Evolutionary conservation across 768 basidiomycete genomes (phyloP).

Genomic region (Rossbeevera mucosa): DNA sequence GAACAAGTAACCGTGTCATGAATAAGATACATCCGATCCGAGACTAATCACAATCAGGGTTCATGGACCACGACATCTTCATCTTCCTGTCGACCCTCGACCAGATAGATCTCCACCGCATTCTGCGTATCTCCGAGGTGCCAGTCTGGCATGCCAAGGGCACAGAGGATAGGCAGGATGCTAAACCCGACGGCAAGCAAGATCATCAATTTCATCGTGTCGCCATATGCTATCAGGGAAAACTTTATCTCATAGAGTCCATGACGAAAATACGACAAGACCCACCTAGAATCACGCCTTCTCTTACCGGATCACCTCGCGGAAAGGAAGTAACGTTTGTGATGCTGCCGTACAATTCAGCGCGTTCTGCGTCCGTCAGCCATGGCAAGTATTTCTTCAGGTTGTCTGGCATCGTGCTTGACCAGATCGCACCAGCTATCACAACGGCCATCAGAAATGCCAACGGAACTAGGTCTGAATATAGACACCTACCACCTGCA

Average conservation of each 20-base stretch:
- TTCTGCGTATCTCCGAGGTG: constrained; percentile 69
- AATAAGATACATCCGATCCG: neutral
- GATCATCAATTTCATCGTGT: constrained; percentile 55
- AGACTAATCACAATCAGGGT: neutral
- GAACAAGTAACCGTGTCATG: too few species aligned
- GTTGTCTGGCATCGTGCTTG: constrained; percentile 58
- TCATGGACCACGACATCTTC: neutral
- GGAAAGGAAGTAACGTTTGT: constrained; percentile 45
- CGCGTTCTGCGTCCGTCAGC: constrained; percentile 39
- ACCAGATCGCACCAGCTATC: constrained; percentile 62
- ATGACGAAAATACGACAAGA: neutral
- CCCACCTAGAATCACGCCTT: constrained; percentile 57
- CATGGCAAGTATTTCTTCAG: constrained; percentile 53
- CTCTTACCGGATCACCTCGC: constrained; percentile 53
- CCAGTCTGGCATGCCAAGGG: constrained; percentile 62
- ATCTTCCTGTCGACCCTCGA: constrained; percentile 1
- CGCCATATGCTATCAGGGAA: constrained; percentile 40
- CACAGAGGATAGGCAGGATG: constrained; percentile 53
- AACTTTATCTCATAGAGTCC: neutral
- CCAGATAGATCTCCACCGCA: constrained; percentile 44
- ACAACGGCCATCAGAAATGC: neutral
- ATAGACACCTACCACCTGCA: constrained; percentile 45
- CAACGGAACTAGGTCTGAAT: constrained; percentile 1
- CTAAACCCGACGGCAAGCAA: constrained; percentile 50
- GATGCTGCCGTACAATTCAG: constrained; percentile 53